These are phyloP conservation scores for Aureobasidium sp. DNA, from an alignment of 2,329 filamentous ascomycete genomes.

Conservation along the genomic window DNA sequence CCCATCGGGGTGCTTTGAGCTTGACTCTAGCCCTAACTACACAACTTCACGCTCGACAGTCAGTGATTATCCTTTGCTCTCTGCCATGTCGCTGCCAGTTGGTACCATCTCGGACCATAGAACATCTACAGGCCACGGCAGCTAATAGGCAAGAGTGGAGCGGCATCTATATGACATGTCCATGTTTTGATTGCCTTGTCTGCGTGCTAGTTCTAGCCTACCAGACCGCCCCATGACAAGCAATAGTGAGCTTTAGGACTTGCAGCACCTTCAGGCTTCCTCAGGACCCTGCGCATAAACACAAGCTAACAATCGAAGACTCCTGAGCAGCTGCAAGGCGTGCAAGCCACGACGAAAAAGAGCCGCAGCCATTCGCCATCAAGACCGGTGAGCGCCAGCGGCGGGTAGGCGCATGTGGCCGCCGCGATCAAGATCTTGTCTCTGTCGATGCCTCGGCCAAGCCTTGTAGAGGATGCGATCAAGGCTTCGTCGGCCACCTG, in stretches of 20 bases:
- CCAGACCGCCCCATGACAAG: background rate
- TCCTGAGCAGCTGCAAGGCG: background rate
- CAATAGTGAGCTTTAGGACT: background rate
- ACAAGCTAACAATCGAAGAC: too few species aligned
- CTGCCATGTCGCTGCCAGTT: background rate
- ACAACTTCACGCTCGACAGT: background rate
- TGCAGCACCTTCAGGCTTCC: too few species aligned
- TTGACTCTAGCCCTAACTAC: background rate
- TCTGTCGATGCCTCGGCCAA: constrained; percentile 4
- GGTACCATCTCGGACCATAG: background rate
- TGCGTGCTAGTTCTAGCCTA: background rate
- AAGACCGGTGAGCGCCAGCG: background rate
- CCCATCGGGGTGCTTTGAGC: constrained; percentile 1
- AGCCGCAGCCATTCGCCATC: constrained; percentile 7
- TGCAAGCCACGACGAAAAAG: background rate
- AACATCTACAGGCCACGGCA: background rate
- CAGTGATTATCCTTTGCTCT: too few species aligned
- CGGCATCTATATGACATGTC: background rate
- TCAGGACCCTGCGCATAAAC: too few species aligned
- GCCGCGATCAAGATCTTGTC: background rate
- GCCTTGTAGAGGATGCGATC: constrained; percentile 4
- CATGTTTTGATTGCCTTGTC: background rate
- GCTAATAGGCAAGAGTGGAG: background rate
- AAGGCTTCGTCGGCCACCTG: background rate
- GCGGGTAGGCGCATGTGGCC: background rate